phyloP scores from a whole-genome alignment of 768 basidiomycete species.

The Phaeolepiota aurea region DNA sequence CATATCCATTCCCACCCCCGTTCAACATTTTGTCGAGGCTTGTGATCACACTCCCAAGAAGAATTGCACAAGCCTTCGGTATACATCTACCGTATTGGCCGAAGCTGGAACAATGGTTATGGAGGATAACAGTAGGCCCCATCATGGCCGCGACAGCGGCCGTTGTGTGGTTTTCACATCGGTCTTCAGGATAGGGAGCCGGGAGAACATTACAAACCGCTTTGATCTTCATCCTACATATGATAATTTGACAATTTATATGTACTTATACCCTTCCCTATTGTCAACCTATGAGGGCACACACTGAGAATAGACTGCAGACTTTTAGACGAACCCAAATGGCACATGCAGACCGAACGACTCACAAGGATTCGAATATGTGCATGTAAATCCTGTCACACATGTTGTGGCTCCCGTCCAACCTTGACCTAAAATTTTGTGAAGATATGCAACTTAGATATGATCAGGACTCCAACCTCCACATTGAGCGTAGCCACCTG shows the following conservation, averaged over 20 bases:
- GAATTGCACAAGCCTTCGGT: conserved; percentile 11
- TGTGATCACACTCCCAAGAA: conserved; percentile 13
- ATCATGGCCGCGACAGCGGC: conserved; percentile 17
- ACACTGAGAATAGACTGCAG: conserved; percentile 38
- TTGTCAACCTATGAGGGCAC: conserved; percentile 21
- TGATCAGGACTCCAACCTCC: conserved; percentile 21
- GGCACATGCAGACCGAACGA: not conserved
- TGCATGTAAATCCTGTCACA: conserved; percentile 27
- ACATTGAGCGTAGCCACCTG: conserved; percentile 31
- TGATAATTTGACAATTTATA: too few relatives aligned
- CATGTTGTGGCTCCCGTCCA: conserved; percentile 37
- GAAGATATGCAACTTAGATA: not conserved
- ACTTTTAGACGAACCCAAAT: not conserved
- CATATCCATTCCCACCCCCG: conserved; percentile 41
- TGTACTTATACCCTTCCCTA: too few relatives aligned
- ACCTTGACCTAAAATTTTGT: conserved; percentile 12
- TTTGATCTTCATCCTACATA: too few relatives aligned
- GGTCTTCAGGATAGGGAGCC: not conserved
- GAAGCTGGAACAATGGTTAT: conserved; percentile 23
- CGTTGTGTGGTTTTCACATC: not conserved
- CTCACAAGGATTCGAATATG: conserved; percentile 30
- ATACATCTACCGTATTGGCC: conserved; percentile 7
- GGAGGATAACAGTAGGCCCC: conserved; percentile 34
- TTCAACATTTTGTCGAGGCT: conserved; percentile 34
- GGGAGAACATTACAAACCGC: not conserved